Evolutionary conservation across 2,329 filamentous ascomycete species (phyloP).

Genomic region (Fusarium graminum): DNA sequence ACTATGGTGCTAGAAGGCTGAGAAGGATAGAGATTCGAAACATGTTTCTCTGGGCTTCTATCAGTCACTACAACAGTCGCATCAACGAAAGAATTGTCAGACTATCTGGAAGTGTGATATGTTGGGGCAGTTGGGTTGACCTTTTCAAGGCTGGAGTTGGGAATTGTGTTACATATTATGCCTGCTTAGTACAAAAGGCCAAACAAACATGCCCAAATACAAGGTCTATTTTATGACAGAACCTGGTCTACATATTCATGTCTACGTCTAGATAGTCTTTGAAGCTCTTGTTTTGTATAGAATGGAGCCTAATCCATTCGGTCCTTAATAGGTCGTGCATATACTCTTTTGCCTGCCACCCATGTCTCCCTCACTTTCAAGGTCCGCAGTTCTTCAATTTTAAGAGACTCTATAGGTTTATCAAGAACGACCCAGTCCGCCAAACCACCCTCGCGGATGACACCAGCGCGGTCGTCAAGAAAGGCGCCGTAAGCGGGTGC

Average conservation of each 20-base stretch:
- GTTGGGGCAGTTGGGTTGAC: neutral
- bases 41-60: slow-evolving; percentile 4
- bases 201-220: neutral
- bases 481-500: slow-evolving; percentile 71
- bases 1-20: slow-evolving; percentile 7
- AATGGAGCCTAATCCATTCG: neutral
- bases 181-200: neutral
- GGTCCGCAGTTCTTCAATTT: slow-evolving; percentile 65
- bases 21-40: slow-evolving; percentile 1
- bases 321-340: slow-evolving; percentile 40
- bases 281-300: slow-evolving; percentile 1
- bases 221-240: slow-evolving; percentile 12
- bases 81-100: slow-evolving; percentile 12
- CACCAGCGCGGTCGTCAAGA: slow-evolving; percentile 69
- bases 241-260: neutral
- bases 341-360: slow-evolving; percentile 70
- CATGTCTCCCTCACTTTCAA: slow-evolving; percentile 75
- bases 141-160: neutral
- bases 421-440: slow-evolving; percentile 81
- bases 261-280: neutral
- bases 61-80: slow-evolving; percentile 10
- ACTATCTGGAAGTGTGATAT: neutral
- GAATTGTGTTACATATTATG: neutral
- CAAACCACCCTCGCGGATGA: slow-evolving; percentile 70
- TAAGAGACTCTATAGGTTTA: slow-evolving; percentile 63